phyloP scores from a whole-genome alignment of 352 stramenopile species.

The Phytophthora cryptogea region DNA sequence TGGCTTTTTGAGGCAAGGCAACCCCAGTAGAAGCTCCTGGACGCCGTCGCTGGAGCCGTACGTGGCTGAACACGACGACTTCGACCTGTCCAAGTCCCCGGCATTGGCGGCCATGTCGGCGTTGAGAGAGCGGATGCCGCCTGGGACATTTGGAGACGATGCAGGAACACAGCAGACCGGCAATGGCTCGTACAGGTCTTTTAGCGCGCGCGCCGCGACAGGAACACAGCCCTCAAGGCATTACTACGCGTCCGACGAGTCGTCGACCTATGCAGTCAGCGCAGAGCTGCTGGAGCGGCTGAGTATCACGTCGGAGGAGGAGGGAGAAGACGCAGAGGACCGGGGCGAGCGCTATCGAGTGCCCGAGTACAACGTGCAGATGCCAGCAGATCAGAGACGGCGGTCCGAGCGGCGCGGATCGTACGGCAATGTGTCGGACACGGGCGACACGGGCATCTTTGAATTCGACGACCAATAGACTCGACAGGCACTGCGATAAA shows the following conservation, averaged over 20 bases:
- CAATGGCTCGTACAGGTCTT: slow-evolving; percentile 31
- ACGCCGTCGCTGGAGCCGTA: slow-evolving; percentile 33
- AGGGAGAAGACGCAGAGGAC: slow-evolving; percentile 30
- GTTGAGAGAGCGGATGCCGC: slow-evolving; percentile 45
- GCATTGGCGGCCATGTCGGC: slow-evolving; percentile 71
- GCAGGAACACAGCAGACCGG: slow-evolving; percentile 24
- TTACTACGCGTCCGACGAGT: slow-evolving; percentile 39
- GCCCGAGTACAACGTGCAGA: slow-evolving; percentile 22
- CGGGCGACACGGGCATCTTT: slow-evolving; percentile 66
- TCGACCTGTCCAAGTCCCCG: slow-evolving; percentile 74
- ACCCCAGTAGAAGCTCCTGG: slow-evolving; percentile 48
- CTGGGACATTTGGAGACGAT: slow-evolving; percentile 8
- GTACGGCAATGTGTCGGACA: slow-evolving; percentile 53
- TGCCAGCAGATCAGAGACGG: slow-evolving; percentile 26
- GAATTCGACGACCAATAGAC: slow-evolving; percentile 77
- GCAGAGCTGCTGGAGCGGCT: slow-evolving; percentile 43
- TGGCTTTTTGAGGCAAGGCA: slow-evolving; percentile 49
- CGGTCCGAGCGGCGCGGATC: slow-evolving; percentile 53
- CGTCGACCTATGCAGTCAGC: slow-evolving; percentile 36
- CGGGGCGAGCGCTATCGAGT: slow-evolving; percentile 33
- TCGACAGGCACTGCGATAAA: slow-evolving; percentile 32
- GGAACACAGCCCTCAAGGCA: slow-evolving; percentile 28
- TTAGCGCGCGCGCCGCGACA: slow-evolving; percentile 18
- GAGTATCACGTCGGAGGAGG: slow-evolving; percentile 42
- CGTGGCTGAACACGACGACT: slow-evolving; percentile 47